Evolutionary conservation across 176 grass and related monocot species (phyloP), one percentile per base, ranked within the genome.

Genomic region (Oryza meyeriana): DNA sequence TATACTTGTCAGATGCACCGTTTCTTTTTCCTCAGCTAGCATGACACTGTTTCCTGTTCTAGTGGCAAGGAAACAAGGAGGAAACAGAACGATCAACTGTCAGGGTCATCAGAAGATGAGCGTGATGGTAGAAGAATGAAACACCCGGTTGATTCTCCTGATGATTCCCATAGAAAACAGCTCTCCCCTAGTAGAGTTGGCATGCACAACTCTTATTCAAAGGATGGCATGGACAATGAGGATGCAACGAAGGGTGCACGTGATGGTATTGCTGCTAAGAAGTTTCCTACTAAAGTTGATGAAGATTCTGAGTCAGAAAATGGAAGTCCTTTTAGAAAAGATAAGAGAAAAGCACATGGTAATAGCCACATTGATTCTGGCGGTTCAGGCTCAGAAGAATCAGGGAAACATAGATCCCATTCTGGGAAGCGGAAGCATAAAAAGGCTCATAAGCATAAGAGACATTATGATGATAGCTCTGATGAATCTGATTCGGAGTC

Each of bases 391-490:
- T 91, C 82, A 72, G 93, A 90, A 32, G 81, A 87, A 72, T 69
- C 79, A 69, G 84, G 87, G 40, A 87, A 81, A 78, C 85, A 77
- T 59, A 85, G 55, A 87, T 83, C 84, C 31, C 84, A 77, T 59
- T 79, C 66, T 38, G 92, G 88, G 29, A 99, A 92, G 83, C 76
- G 64, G 88, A 88, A 61, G 85, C 88, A 82, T 66, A 98, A 91
- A 78, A 91, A 79, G 79, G 58, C 71, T 32, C 79, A 44, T 67
- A 95, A 90, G 87, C 93, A 90, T 83, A 95, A 83, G 75, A 94
- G 77, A 83, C 79, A 83, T 64, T 74, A 90, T 18, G 85, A 86
- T 76, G 86, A 81, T 64, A 92, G 63, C 66, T 94, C 85, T 17
- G 91, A 91, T 17, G 93, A 91, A 57, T 89, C 89, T 78, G 85